Base-by-base conservation (phyloP, 768 basidiomycete species). In the Pulveroboletus sp. region DNA sequence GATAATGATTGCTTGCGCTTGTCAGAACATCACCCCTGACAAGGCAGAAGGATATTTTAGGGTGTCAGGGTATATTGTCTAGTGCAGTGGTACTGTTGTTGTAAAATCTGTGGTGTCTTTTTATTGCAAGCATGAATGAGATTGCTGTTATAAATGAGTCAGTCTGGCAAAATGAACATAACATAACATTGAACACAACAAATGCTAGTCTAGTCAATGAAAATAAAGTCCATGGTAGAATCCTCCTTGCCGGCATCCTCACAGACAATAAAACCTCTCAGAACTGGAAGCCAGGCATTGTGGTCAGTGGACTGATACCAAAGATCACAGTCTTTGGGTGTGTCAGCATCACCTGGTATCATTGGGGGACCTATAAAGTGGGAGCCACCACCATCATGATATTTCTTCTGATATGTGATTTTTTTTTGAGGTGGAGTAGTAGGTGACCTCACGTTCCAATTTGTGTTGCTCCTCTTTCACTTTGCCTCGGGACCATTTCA, bases 241-340 rank as follows among this genome's bases (percentile, higher is more conserved):
- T n/a, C n/a, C n/a, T 31, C 13, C 16, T 36, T 26, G 13, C 30
- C 19, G 7, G 17, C 16, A 44, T 12, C 22, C n/a, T 44, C 44
- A 36, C 17, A 1, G 6, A 55, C 49, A 26, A 35, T 12, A 7
- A 24, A 58, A 2, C 45, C 50, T 4, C 6, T 27, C 1, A 19
- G 54, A 34, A 52, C 35, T 2, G 40, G 37, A 36, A 55, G 36
- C 50, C 50, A 57, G 16, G 35, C n/a, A 1, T 43, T 40, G 2
- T 47, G 38, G 0, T 12, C 38, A 0, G 45, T 31, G 13, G 47
- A 51, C 10, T n/a, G 26, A 23, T 56, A 54, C 6, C n/a, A 47
- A n/a, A 53, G 12, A 32, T 47, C 34, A 26, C 53, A 56, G 16
- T 54, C 47, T 1, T 17, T 37, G 36, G n/a, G n/a, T 37, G 16